These are phyloP conservation scores for Gossypium thurberi DNA, from an alignment of 345 rosid species.

Conservation along the genomic window DNA sequence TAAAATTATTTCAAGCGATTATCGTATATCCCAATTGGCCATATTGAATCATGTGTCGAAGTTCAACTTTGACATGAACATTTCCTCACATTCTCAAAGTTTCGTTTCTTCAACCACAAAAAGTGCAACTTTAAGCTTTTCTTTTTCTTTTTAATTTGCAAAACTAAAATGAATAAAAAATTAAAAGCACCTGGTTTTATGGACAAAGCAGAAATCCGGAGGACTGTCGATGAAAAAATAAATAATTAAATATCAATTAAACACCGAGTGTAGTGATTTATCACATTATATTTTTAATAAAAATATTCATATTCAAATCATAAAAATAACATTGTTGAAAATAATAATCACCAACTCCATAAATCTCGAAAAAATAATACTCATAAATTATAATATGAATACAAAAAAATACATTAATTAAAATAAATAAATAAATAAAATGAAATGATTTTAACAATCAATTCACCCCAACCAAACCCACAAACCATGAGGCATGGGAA, in stretches of 20 bases:
- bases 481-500: conserved; percentile 2
- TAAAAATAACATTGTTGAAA: too few species aligned
- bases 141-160: not conserved
- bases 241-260: too few species aligned
- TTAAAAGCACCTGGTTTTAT: not conserved
- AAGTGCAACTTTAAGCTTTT: not conserved
- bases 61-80: not conserved
- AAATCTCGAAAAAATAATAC: too few species aligned
- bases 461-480: conserved; percentile 5
- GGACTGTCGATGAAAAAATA: not conserved
- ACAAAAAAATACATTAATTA: too few species aligned
- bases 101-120: conserved; percentile 1
- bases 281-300: too few species aligned
- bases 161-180: too few species aligned
- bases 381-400: too few species aligned
- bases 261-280: too few species aligned
- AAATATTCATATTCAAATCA: too few species aligned
- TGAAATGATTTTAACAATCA: not conserved
- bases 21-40: too few species aligned
- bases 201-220: conserved; percentile 9
- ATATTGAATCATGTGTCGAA: too few species aligned
- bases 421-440: not conserved
- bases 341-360: too few species aligned
- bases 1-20: not conserved
- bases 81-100: not conserved